Evolutionary conservation across 371 early-diverging fungal genomes (phyloP), one percentile per base, ranked within the genome.

Genomic region (Zychaea mexicana): DNA sequence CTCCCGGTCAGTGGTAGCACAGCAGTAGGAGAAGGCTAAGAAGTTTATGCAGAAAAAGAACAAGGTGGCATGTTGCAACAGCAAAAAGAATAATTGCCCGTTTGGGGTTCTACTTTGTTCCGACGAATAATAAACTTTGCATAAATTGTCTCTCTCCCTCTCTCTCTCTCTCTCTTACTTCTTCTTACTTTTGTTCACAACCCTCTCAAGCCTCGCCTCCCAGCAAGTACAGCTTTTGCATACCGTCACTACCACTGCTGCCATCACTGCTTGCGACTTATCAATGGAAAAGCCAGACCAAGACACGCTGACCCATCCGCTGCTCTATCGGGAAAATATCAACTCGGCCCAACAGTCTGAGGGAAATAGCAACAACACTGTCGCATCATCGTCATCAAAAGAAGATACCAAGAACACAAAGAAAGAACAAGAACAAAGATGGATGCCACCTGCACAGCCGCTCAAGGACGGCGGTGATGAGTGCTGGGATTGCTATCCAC

Each of bases 401-500:
- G 6, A 19, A 9, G 3, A 19, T 13, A 12, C 0, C 19, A 42
- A 46, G 22, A n/a, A 26, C 13, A 26, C 24, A 15, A 39, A 45
- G 28, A 26, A 39, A 45, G 28, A 26, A 26, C 4, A 53, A 24
- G 53, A 38, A 6, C 56, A 33, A 31, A n/a, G 39, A 22, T 38
- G 24, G 36, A 21, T 19, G 1, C 32, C 38, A 3, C 28, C 47
- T 3, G n/a, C n/a, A 60, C 59, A 57, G 53, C 3, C 15, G 26
- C 2, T 13, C 7, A 27, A 57, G 7, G 3, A 57, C 1, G 38
- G n/a, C n/a, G 52, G 46, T 1, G 32, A 65, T 36, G 56, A 67
- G 2, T 57, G 64, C 42, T 82, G 82, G 82, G 82, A 82, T 62
- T 69, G 76, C 17, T 82, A 82, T 71, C 82, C 82, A 28, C 33